Conservation (phyloP, 306 rosid species). For the Casuarina cunninghamiana region DNA sequence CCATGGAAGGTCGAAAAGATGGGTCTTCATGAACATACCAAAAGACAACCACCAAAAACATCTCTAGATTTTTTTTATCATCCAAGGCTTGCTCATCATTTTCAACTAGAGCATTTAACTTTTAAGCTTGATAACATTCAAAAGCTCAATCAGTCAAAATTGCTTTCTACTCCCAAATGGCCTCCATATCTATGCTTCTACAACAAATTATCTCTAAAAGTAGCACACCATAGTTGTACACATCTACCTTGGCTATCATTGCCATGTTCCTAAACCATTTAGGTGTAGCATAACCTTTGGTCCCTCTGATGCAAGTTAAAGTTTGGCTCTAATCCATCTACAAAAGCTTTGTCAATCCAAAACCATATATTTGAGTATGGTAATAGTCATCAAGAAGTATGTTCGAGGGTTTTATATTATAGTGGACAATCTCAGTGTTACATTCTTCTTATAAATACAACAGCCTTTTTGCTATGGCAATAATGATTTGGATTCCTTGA, state of each 20-base stretch:
- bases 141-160: conserved; percentile 22
- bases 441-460: conserved; percentile 37
- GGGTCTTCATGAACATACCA: conserved; percentile 41
- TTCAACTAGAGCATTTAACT: conserved; percentile 11
- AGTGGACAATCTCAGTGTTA: conserved; percentile 26
- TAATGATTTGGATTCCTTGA: conserved; percentile 26
- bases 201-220: not conserved
- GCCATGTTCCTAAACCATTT: conserved; percentile 30
- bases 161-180: not conserved
- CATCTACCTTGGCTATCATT: conserved; percentile 35
- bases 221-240: conserved; percentile 17
- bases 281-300: conserved; percentile 46
- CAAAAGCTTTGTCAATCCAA: conserved; percentile 34
- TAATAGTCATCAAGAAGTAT: conserved; percentile 29
- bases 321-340: conserved; percentile 9
- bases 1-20: conserved; percentile 37
- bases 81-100: conserved; percentile 22
- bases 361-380: conserved; percentile 21
- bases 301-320: conserved; percentile 25
- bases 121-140: conserved; percentile 11
- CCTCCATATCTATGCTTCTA: conserved; percentile 2
- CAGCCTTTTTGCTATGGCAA: conserved; percentile 33
- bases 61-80: conserved; percentile 26
- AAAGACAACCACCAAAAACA: conserved; percentile 29
- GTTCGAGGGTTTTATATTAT: conserved; percentile 41